Conservation (phyloP, 257 asterid species). For the Plectranthus barbatus region DNA sequence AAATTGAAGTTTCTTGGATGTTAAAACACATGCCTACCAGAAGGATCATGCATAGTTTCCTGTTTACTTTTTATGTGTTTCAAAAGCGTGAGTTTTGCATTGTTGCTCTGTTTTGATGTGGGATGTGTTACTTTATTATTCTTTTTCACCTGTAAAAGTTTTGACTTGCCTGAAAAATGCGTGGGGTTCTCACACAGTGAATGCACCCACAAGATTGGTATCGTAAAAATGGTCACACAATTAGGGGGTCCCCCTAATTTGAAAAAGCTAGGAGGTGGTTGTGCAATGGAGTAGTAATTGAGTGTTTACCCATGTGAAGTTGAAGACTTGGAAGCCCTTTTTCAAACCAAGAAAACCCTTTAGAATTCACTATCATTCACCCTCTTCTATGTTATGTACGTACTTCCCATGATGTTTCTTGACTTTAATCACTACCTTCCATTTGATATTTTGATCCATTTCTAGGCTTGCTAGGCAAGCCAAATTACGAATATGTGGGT, state of each 20-base stretch:
- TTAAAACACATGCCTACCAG: neutral
- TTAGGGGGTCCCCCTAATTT: constrained; percentile 14
- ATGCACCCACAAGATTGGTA: constrained; percentile 15
- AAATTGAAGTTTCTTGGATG: neutral
- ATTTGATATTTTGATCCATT: neutral
- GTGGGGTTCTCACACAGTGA: constrained; percentile 9
- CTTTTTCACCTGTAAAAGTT: constrained; percentile 20
- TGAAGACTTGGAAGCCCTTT: constrained; percentile 1
- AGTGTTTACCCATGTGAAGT: constrained; percentile 63
- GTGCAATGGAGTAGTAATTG: constrained; percentile 37
- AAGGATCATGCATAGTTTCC: constrained; percentile 6
- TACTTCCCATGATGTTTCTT: constrained; percentile 4
- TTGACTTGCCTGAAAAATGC: constrained; percentile 15
- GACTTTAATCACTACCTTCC: neutral
- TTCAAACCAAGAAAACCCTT: constrained; percentile 15
- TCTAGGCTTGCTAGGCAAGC: too few species aligned
- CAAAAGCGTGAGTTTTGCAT: constrained; percentile 14
- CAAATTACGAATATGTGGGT: too few species aligned
- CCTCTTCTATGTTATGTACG: constrained; percentile 6
- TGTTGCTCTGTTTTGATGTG: constrained; percentile 10
- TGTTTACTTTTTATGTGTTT: neutral
- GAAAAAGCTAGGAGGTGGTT: constrained; percentile 18
- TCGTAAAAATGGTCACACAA: constrained; percentile 26
- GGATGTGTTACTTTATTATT: constrained; percentile 14
- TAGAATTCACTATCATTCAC: constrained; percentile 24